Evolutionary conservation across 768 basidiomycete genomes (phyloP), one percentile per base, ranked within the genome.

Genomic region (Hygrocybe coccinea): DNA sequence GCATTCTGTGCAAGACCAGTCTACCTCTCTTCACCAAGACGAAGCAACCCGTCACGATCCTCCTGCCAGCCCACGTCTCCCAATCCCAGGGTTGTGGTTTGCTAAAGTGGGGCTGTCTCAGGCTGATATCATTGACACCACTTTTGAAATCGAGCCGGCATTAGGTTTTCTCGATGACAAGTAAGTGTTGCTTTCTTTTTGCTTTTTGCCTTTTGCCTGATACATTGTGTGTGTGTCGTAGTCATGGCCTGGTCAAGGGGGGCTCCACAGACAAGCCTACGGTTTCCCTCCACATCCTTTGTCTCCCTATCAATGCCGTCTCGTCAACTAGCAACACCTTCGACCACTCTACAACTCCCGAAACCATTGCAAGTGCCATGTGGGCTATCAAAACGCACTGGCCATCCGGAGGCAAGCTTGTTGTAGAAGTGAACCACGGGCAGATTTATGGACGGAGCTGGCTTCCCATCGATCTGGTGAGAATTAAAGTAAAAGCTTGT

Each of bases 51-150:
- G 19, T 24, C 24, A 25, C 33, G 33, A 29, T 34, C 12, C 25
- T 17, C 54, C 36, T 35, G 21, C 36, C 5, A 25, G 21, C 15
- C 24, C 24, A 10, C 36, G 25, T 6, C 34, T 12, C 44, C 48
- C 56, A 9, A 34, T 60, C 19, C 59, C 59, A 3, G 54, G 56
- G 2, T 21, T 60, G 6, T 60, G 56, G 59, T 57, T 50, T 15
- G 56, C 33, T 17, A 55, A 51, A 56, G 25, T 44, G 9, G 59
- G 59, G 2, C 43, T 56, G n/a, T 14, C 38, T 37, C 10, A 48
- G 15, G 19, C 55, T 15, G 49, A 44, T 17, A 58, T 58, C 34
- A 29, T 58, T 5, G 43, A 44, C 9, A 22, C 55, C 29, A 34
- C 36, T 5, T 55, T 60, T 33, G 50, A 44, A 5, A 25, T 60